These are phyloP conservation scores for Elongisporangium senticosum DNA, from an alignment of 352 stramenopile genomes.

Conservation along the genomic window DNA sequence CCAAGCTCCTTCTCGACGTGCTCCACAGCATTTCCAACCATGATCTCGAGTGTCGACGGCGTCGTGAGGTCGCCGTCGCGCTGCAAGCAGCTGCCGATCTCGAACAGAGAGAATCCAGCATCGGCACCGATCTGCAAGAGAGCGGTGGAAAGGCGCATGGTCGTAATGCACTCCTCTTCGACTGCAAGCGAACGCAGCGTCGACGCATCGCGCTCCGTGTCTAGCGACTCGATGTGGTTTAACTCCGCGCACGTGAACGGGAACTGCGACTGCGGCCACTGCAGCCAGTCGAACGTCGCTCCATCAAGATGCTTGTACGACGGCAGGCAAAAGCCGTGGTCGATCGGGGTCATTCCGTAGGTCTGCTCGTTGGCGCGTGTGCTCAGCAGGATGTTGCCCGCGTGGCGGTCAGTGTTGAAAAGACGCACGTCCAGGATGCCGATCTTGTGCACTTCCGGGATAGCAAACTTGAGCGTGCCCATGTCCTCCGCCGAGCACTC, in stretches of 20 bases:
- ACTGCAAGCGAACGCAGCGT: conserved; percentile 67
- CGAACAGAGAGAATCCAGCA: conserved; percentile 77
- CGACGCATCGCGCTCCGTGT: conserved; percentile 44
- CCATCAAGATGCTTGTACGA: conserved; percentile 77
- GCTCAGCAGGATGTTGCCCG: conserved; percentile 80
- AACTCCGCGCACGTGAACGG: conserved; percentile 76
- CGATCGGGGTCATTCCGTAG: conserved; percentile 83
- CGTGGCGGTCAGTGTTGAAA: conserved; percentile 88
- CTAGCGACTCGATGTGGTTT: conserved; percentile 68
- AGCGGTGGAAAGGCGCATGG: conserved; percentile 75
- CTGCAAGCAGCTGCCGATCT: conserved; percentile 78
- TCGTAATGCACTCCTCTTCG: conserved; percentile 76
- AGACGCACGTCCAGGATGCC: conserved; percentile 84
- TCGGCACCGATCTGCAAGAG: conserved; percentile 73
- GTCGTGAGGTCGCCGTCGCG: conserved; percentile 74
- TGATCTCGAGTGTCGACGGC: conserved; percentile 70
- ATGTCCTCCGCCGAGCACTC: conserved; percentile 86
- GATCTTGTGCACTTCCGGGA: conserved; percentile 87
- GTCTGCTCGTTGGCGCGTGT: conserved; percentile 45
- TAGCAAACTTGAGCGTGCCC: conserved; percentile 79
- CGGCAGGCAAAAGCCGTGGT: conserved; percentile 85
- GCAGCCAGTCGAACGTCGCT: conserved; percentile 84
- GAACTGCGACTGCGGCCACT: conserved; percentile 86
- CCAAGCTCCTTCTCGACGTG: conserved; percentile 23
- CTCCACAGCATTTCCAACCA: conserved; percentile 41